Conservation (phyloP, 2,329 filamentous ascomycete genomes). For the Exophiala viscosa region DNA sequence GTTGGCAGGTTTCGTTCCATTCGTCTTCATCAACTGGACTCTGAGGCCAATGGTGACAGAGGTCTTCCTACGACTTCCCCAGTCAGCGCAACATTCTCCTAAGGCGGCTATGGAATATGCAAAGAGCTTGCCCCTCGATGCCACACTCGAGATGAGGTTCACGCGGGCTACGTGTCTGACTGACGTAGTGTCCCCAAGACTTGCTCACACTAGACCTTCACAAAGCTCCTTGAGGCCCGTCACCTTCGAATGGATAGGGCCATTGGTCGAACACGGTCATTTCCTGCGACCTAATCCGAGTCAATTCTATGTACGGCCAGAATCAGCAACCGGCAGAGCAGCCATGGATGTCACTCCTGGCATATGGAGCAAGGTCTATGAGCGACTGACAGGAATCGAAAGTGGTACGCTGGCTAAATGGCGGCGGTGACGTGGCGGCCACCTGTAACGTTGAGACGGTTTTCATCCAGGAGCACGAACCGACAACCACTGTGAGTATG, state of each 20-base stretch:
- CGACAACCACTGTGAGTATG: no score
- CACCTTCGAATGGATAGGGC: slow-evolving; percentile 36
- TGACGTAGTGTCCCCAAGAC: slow-evolving; percentile 38
- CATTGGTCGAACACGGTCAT: slow-evolving; percentile 34
- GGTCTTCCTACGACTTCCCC: slow-evolving; percentile 66
- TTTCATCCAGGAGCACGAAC: no score
- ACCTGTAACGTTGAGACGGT: no score
- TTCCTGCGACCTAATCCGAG: slow-evolving; percentile 39
- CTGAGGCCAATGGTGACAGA: slow-evolving; percentile 69
- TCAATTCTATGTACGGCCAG: slow-evolving; percentile 39
- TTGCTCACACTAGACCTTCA: slow-evolving; percentile 40
- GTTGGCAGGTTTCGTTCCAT: slow-evolving; percentile 57
- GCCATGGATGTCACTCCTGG: slow-evolving; percentile 39
- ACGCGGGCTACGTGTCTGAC: slow-evolving; percentile 45
- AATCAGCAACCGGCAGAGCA: slow-evolving; percentile 33
- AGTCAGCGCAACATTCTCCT: slow-evolving; percentile 60
- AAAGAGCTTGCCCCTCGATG: slow-evolving; percentile 42
- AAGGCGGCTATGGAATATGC: slow-evolving; percentile 43
- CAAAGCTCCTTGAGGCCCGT: slow-evolving; percentile 39
- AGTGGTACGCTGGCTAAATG: slow-evolving; percentile 18
- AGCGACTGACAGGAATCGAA: slow-evolving; percentile 33
- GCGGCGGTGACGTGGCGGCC: slow-evolving; percentile 22
- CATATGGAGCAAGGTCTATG: slow-evolving; percentile 42
- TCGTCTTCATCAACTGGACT: slow-evolving; percentile 61
- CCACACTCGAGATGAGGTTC: slow-evolving; percentile 43